Evolutionary conservation across 164 flowering plant genomes (phyloP).

Genomic region (Vitis rotundifolia): DNA sequence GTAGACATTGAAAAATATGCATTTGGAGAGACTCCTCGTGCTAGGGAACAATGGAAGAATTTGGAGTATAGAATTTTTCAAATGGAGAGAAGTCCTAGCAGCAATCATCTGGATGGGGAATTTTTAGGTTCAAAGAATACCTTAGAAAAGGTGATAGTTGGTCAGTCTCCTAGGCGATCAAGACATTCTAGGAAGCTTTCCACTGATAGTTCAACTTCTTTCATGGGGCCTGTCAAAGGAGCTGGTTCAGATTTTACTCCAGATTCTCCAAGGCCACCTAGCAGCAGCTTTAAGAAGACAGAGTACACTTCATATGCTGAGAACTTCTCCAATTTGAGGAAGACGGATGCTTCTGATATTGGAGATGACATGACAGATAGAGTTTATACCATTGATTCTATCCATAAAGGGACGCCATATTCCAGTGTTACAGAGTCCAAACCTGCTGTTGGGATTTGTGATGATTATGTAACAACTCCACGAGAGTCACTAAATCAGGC

Average conservation of each 20-base stretch:
- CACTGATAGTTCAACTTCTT: slow-evolving; percentile 44
- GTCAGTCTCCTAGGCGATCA: slow-evolving; percentile 43
- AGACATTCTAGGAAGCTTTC: slow-evolving; percentile 49
- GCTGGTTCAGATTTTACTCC: slow-evolving; percentile 23
- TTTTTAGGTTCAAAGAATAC: slow-evolving; percentile 33
- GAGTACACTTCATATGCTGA: slow-evolving; percentile 37
- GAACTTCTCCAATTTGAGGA: slow-evolving; percentile 41
- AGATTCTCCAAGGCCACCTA: slow-evolving; percentile 39
- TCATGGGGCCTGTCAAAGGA: slow-evolving; percentile 34
- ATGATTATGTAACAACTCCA: slow-evolving; percentile 53
- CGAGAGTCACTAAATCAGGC: slow-evolving; percentile 37
- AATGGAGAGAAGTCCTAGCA: slow-evolving; percentile 34
- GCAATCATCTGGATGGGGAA: slow-evolving; percentile 38
- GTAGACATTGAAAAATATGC: slow-evolving; percentile 73
- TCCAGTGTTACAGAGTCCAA: slow-evolving; percentile 39
- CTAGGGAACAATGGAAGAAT: slow-evolving; percentile 27
- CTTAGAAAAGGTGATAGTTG: slow-evolving; percentile 46
- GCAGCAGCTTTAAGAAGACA: slow-evolving; percentile 46
- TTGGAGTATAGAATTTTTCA: slow-evolving; percentile 17
- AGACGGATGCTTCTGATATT: slow-evolving; percentile 54
- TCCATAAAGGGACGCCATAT: slow-evolving; percentile 47
- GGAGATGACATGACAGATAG: slow-evolving; percentile 85
- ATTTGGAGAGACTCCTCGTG: slow-evolving; percentile 63
- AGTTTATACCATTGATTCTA: slow-evolving; percentile 82
- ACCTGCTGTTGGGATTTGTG: slow-evolving; percentile 37